These are phyloP conservation scores for Cryphonectria naterciae DNA, from an alignment of 2,329 filamentous ascomycete species.

Conservation along the genomic window DNA sequence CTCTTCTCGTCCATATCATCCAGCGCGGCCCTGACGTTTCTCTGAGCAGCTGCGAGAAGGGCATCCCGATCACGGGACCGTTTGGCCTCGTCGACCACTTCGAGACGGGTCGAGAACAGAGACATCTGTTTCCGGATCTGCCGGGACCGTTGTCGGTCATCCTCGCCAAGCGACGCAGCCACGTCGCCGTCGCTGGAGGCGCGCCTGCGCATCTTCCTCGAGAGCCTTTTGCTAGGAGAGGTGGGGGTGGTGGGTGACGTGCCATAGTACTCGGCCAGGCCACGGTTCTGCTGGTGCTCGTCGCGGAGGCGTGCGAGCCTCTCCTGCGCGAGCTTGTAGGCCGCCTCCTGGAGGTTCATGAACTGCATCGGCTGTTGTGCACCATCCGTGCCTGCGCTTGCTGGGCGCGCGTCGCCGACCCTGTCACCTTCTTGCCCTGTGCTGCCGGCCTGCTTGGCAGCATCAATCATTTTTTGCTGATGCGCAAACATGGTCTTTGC, in stretches of 20 bases:
- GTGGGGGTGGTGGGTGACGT: constrained; percentile 42
- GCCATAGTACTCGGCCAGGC: constrained; percentile 79
- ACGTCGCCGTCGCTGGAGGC: constrained; percentile 69
- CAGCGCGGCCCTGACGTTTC: constrained; percentile 81
- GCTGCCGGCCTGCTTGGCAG: constrained; percentile 45
- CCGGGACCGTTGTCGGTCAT: constrained; percentile 70
- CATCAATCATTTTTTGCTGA: constrained; percentile 65
- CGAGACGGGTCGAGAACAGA: constrained; percentile 69
- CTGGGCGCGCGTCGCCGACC: constrained; percentile 33
- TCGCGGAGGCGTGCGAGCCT: constrained; percentile 79
- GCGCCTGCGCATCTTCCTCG: constrained; percentile 62
- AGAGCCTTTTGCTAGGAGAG: constrained; percentile 48
- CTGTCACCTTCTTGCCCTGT: constrained; percentile 37
- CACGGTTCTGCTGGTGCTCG: constrained; percentile 64
- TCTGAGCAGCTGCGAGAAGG: constrained; percentile 77
- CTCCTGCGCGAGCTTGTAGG: constrained; percentile 83
- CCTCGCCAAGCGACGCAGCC: constrained; percentile 38
- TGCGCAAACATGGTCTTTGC: constrained; percentile 81
- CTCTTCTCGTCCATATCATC: constrained; percentile 82
- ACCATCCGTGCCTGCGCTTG: constrained; percentile 34
- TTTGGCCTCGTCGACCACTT: constrained; percentile 73
- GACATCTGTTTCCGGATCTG: constrained; percentile 81
- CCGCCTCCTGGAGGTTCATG: constrained; percentile 78
- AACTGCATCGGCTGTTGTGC: constrained; percentile 54
- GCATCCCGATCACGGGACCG: constrained; percentile 74